These are phyloP conservation scores for Mucor plumbeus DNA, from an alignment of 371 early-diverging fungal genomes.

Conservation along the genomic window DNA sequence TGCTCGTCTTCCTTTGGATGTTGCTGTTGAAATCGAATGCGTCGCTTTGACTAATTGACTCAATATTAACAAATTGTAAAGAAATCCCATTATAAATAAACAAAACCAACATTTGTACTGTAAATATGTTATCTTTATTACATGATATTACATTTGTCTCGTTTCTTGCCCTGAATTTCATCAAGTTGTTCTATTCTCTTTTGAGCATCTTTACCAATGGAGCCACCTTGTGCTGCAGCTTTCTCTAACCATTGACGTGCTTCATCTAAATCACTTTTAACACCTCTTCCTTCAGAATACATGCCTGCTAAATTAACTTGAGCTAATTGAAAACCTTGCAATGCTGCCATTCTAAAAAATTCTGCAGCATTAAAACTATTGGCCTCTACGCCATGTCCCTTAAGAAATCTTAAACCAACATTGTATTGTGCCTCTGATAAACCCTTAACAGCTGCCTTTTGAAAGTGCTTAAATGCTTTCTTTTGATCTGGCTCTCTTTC, in stretches of 20 bases:
- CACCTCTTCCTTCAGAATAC: constrained; percentile 53
- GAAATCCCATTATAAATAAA: background rate
- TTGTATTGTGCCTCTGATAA: constrained; percentile 58
- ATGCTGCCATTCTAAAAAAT: constrained; percentile 53
- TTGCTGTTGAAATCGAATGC: constrained; percentile 82
- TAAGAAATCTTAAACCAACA: constrained; percentile 45
- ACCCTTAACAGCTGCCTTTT: constrained; percentile 55
- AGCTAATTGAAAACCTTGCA: constrained; percentile 51
- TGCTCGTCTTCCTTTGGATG: constrained; percentile 78
- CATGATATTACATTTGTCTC: constrained; percentile 45
- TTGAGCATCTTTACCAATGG: constrained; percentile 53
- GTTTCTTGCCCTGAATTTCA: constrained; percentile 26
- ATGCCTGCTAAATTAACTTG: constrained; percentile 51
- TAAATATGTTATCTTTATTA: constrained; percentile 23
- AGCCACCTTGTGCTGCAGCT: constrained; percentile 40
- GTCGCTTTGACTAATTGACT: constrained; percentile 53
- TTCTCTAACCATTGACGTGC: constrained; percentile 39
- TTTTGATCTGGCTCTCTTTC: constrained; percentile 41
- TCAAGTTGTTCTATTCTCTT: constrained; percentile 38
- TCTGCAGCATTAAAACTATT: constrained; percentile 52
- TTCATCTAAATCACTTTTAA: constrained; percentile 40
- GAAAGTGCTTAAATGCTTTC: constrained; percentile 54
- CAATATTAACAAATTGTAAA: background rate
- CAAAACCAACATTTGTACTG: background rate
- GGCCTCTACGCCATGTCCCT: constrained; percentile 47